Percentiles rank a stretch among this genome's conserved stretches.
Conservation (phyloP, 1,139 yeast genomes). For the Lodderomyces pseudojiufengensis region DNA sequence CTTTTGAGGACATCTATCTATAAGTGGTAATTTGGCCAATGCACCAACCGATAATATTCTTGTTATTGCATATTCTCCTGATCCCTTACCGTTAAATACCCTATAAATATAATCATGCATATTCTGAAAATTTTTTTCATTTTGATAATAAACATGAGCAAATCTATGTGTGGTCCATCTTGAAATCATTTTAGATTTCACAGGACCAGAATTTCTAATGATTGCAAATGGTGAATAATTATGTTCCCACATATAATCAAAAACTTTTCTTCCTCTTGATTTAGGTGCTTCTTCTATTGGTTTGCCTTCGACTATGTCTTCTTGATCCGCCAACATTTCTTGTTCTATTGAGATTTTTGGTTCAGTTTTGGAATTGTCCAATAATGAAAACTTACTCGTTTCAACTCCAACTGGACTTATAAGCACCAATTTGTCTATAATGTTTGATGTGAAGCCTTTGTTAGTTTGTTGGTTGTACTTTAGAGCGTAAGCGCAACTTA, state of each 20-base stretch:
- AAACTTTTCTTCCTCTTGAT: conserved; percentile 21
- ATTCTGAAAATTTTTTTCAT: conserved; percentile 30
- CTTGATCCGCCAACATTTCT: conserved; percentile 30
- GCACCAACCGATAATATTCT: conserved; percentile 40
- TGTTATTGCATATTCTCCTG: conserved; percentile 47
- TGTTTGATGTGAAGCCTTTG: conserved; percentile 16
- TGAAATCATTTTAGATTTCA: conserved; percentile 34
- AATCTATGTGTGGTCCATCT: conserved; percentile 43
- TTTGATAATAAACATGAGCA: conserved; percentile 27
- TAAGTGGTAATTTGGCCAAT: conserved; percentile 39
- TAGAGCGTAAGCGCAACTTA: conserved; percentile 73
- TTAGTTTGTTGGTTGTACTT: conserved; percentile 47
- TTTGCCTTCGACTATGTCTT: conserved; percentile 20
- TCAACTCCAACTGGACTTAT: conserved; percentile 48
- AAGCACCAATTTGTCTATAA: conserved; percentile 39
- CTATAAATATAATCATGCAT: conserved; percentile 44
- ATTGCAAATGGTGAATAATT: conserved; percentile 38
- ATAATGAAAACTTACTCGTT: conserved; percentile 30
- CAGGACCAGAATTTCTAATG: conserved; percentile 35
- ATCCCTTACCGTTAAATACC: conserved; percentile 38
- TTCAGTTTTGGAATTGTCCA: conserved; percentile 18
- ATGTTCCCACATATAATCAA: conserved; percentile 34
- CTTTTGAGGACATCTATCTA: conserved; percentile 40
- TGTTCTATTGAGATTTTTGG: conserved; percentile 19
- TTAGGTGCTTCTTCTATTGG: conserved; percentile 9